phyloP scores from a whole-genome alignment of 805 yeast genomes.

The Torulaspora quercuum region DNA sequence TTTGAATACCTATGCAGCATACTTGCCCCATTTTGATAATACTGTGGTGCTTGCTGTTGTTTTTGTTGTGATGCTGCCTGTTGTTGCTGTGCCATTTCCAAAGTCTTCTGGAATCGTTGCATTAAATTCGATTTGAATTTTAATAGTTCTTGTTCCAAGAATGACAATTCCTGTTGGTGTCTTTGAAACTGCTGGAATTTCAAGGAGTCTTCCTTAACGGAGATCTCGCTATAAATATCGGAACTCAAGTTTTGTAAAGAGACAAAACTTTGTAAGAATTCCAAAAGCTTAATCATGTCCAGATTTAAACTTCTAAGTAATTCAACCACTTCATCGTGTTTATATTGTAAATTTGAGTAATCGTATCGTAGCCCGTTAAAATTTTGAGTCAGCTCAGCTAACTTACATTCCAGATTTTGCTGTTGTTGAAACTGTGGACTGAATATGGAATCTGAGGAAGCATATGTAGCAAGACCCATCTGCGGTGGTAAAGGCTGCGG shows the following conservation, averaged over 20 bases:
- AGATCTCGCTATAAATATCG: slow-evolving; percentile 4
- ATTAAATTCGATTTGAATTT: slow-evolving; percentile 10
- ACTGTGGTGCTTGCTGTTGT: slow-evolving; percentile 10
- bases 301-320: slow-evolving; percentile 48
- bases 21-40: neutral
- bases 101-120: slow-evolving; percentile 11
- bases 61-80: slow-evolving; percentile 13
- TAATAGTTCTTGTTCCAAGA: slow-evolving; percentile 16
- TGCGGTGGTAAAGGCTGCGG: slow-evolving; percentile 10
- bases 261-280: slow-evolving; percentile 39
- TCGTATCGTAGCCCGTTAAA: slow-evolving; percentile 42
- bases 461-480: slow-evolving; percentile 11
- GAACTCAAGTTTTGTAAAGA: slow-evolving; percentile 7
- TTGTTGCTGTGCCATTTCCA: slow-evolving; percentile 16
- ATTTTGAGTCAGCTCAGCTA: slow-evolving; percentile 40
- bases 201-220: slow-evolving; percentile 1
- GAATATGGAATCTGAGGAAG: slow-evolving; percentile 11
- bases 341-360: slow-evolving; percentile 41
- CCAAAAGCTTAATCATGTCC: slow-evolving; percentile 53
- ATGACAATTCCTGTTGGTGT: slow-evolving; percentile 13
- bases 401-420: slow-evolving; percentile 15
- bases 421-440: slow-evolving; percentile 12
- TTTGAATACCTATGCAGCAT: slow-evolving; percentile 3
- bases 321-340: slow-evolving; percentile 47
- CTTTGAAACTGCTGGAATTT: slow-evolving; percentile 7